Base-by-base conservation (phyloP, 148 eudicot genomes). In the Nyssa sinensis region DNA sequence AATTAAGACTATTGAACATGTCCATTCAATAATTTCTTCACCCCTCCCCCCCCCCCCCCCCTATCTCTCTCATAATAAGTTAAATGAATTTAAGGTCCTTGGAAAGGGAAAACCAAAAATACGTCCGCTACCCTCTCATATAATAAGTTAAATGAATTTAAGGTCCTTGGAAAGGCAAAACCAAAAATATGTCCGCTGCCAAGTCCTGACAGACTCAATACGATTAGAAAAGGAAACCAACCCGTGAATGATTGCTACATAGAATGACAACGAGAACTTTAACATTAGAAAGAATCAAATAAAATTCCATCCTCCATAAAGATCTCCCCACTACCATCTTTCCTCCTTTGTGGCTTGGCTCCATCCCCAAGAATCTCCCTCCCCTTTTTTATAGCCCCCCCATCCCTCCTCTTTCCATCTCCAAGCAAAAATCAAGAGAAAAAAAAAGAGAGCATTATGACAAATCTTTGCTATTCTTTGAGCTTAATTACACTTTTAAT, bases 401-500 rank as follows among this genome's bases (percentile, higher is more conserved):
- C 66, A 16, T 63, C 25, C 24, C 59, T 2, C 59, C 59, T 60
- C 29, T 24, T 35, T 7, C 58, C 62, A 55, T 17, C 59, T 5
- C 59, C 23, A 55, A 55, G 6, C n/a, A 5, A 10, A 33, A 17
- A 32, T 8, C 10, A 29, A 14, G 29, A 32, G 41, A 23, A 21
- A 55, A 28, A 65, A 33, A 17, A 51, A 61, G 37, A 30, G 49
- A 58, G 27, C 2, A 77, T 21, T 34, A 82, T 75, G 78, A 57
- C 49, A 27, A 24, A 65, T 30, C 35, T 60, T 28, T 19, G 66
- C n/a, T 31, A 41, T 67, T 47, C 34, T 49, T n/a, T 71, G 14
- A 31, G 8, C 33, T 24, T 63, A 5, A 61, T 47, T 32, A 75
- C 66, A 49, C 5, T 81, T 0, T 25, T 75, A 24, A 2, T 24